Evolutionary conservation across 495 filamentous ascomycete species (phyloP), one percentile per base, ranked within the genome.

Genomic region (Chaetomium fimeti): DNA sequence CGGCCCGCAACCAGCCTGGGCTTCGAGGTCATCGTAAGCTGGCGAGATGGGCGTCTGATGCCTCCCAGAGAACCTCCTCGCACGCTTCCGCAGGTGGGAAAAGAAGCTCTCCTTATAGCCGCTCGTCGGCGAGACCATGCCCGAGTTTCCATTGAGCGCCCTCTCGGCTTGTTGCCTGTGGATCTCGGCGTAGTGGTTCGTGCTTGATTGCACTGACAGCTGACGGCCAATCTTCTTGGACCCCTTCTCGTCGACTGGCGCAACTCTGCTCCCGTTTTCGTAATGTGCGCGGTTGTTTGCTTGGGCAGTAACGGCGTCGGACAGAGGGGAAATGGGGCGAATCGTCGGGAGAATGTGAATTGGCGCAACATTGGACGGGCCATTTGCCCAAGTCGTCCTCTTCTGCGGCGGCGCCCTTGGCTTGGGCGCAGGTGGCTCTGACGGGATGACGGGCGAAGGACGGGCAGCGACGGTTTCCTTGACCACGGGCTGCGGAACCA

Each of bases 281-380:
- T 83, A 83, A n/a, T 77, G 79, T 5, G 76, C 72, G 42, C 79
- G 73, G 63, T 71, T 82, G 68, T 74, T 83, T 25, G 90, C 93
- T 76, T 97, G 93, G 1, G 93, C 95, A 32, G 90, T 96, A 24
- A 97, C 91, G 20, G 90, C 87, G 74, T 96, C 91, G 5, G 92
- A 96, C 47, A 99, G 75, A 24, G 94, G 94, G 9, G 94, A 97
- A 24, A 98, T 91, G 22, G 95, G 95, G 53, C 90, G 87, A 57
- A 99, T 98, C 8, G 95, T 96, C 22, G 95, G 95, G 45, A 99
- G 81, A 65, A 99, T 99, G 22, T 92, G 94, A 88, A 99, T 99
- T 6, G 95, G 95, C 47, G 94, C 93, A 36, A 88, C 90, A 72
- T 90, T 95, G 7, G 88, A 85, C 18, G 82, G 81, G 8, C 88